Conservation (phyloP, 2,329 filamentous ascomycete species). For the Davidsoniella virescens region DNA sequence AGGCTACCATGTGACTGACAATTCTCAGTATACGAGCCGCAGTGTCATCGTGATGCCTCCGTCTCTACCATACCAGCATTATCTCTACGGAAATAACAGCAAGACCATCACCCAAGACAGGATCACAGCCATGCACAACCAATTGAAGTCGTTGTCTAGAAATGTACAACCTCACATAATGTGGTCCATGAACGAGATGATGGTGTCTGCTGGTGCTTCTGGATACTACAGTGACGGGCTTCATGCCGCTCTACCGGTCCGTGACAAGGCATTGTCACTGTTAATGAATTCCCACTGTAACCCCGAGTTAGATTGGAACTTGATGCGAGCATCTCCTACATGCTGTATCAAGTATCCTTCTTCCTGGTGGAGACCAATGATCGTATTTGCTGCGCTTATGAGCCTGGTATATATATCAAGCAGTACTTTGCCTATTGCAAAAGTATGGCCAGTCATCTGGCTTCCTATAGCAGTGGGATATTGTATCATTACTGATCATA, state of each 20-base stretch:
- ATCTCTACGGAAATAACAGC: conserved; percentile 32
- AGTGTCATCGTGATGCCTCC: conserved; percentile 27
- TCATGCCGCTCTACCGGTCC: conserved; percentile 27
- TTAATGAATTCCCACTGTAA: conserved; percentile 39
- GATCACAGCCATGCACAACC: conserved; percentile 35
- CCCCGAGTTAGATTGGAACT: conserved; percentile 18
- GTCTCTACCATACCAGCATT: conserved; percentile 26
- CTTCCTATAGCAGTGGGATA: no score
- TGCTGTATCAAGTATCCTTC: conserved; percentile 6
- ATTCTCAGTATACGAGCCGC: no score
- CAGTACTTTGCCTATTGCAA: no score
- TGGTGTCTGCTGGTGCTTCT: conserved; percentile 16
- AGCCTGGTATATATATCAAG: no score
- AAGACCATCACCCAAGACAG: conserved; percentile 31
- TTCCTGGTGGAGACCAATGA: no score
- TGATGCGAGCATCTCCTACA: neutral
- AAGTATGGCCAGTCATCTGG: no score
- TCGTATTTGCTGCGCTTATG: no score
- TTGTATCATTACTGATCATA: conserved; percentile 7
- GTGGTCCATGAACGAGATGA: conserved; percentile 36
- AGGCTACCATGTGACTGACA: neutral
- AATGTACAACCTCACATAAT: conserved; percentile 28
- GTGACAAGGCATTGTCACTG: conserved; percentile 28
- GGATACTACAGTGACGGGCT: conserved; percentile 29
- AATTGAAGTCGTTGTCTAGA: conserved; percentile 27